Evolutionary conservation across 768 basidiomycete species (phyloP).

Genomic region (Rickenella mellea): DNA sequence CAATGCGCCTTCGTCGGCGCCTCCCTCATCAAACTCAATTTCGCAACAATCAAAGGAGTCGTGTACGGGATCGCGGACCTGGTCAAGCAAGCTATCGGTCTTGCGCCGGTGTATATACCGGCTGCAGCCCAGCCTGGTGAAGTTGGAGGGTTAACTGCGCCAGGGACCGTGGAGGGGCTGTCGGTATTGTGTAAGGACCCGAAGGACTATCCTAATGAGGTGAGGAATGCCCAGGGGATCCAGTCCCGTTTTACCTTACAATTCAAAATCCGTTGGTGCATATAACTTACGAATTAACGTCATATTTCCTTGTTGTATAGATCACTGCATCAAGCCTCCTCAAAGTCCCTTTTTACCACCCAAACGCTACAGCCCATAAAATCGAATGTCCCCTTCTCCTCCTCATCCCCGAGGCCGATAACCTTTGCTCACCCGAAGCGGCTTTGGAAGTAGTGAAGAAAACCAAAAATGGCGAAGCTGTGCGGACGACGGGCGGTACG

Average conservation of each 20-base stretch:
- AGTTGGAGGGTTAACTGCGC: slow-evolving; percentile 19
- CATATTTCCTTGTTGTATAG: too few relatives aligned
- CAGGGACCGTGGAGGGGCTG: slow-evolving; percentile 15
- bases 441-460: slow-evolving; percentile 9
- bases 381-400: slow-evolving; percentile 14
- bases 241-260: too few relatives aligned
- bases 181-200: slow-evolving; percentile 5
- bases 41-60: slow-evolving; percentile 12
- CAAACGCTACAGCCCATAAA: background rate
- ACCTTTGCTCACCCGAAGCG: slow-evolving; percentile 11
- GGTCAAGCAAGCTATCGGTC: slow-evolving; percentile 16
- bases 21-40: slow-evolving; percentile 1
- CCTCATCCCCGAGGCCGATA: slow-evolving; percentile 13
- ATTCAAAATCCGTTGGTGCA: too few relatives aligned
- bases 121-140: slow-evolving; percentile 17
- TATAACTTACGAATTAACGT: background rate
- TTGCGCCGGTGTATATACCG: slow-evolving; percentile 20
- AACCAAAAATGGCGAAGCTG: slow-evolving; percentile 11
- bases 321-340: background rate
- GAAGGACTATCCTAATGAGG: slow-evolving; percentile 8
- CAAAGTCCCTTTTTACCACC: slow-evolving; percentile 1
- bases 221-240: too few relatives aligned
- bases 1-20: slow-evolving; percentile 25
- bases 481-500: slow-evolving; percentile 10
- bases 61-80: slow-evolving; percentile 15